Conservation (phyloP, 371 early-diverging fungal genomes). For the Apophysomyces ossiformis region DNA sequence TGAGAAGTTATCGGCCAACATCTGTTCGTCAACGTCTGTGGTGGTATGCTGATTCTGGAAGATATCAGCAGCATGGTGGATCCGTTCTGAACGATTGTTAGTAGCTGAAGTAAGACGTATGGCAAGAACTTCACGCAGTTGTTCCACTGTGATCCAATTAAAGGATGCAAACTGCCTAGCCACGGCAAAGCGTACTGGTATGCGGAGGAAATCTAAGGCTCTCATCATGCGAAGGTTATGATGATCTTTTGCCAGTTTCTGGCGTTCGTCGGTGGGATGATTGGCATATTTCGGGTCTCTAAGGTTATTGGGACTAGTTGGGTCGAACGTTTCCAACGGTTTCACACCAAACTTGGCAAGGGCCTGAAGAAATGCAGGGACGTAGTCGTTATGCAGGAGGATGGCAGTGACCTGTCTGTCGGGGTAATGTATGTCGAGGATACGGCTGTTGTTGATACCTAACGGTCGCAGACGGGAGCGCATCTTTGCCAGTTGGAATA, state of each 20-base stretch:
- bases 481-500: background rate
- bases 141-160: background rate
- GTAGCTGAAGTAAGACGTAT: background rate
- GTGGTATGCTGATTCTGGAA: background rate
- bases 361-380: background rate
- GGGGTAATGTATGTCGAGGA: background rate
- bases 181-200: background rate
- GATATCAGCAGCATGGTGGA: background rate
- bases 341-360: background rate
- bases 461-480: background rate
- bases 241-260: background rate
- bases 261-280: background rate
- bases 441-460: slow-evolving; percentile 9
- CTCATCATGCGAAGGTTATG: background rate
- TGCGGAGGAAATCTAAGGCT: background rate
- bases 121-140: background rate
- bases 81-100: background rate
- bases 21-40: too few relatives aligned
- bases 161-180: background rate
- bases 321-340: background rate
- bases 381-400: background rate
- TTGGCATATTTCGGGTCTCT: background rate
- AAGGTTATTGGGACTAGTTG: background rate
- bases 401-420: background rate
- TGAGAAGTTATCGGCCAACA: background rate